phyloP scores from a whole-genome alignment of 2,329 filamentous ascomycete genomes.

The Apiospora arundinis region DNA sequence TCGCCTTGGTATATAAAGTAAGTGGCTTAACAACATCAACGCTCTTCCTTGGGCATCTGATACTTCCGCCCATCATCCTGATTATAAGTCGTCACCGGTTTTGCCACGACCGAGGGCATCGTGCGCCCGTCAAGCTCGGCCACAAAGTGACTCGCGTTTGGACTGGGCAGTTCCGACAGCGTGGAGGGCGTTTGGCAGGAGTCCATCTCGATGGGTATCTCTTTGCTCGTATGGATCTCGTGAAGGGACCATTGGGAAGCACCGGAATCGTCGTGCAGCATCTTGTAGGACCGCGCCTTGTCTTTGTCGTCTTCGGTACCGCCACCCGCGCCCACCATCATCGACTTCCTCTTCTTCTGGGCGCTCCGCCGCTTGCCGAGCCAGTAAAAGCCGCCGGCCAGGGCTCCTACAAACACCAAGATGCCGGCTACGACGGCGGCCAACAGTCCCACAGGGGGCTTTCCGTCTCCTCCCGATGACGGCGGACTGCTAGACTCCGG shows the following conservation, averaged over 20 bases:
- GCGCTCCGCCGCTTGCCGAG: not conserved
- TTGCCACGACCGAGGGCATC: not conserved
- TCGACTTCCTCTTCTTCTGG: not conserved
- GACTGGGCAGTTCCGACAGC: not conserved
- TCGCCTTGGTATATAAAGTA: no score
- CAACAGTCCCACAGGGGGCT: not conserved
- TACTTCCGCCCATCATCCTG: slow-evolving; percentile 1
- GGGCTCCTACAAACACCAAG: not conserved
- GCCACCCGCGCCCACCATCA: not conserved
- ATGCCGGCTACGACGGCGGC: not conserved
- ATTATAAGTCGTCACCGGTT: not conserved
- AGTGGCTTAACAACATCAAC: not conserved
- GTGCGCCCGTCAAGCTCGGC: slow-evolving; percentile 5
- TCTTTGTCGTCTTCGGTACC: not conserved
- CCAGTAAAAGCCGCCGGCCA: not conserved
- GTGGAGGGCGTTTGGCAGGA: not conserved
- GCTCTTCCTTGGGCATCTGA: not conserved
- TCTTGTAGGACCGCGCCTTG: not conserved
- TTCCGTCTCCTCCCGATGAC: not conserved
- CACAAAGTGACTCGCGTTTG: not conserved
- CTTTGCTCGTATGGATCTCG: not conserved
- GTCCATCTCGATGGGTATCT: not conserved
- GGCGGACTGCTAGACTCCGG: not conserved
- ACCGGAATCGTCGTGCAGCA: not conserved
- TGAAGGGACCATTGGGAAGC: not conserved